A percentile compares a stretch with the other conserved stretches of the same genome.
These are phyloP conservation scores for Fusarium torreyae DNA, from an alignment of 2,329 filamentous ascomycete genomes.

Conservation along the genomic window DNA sequence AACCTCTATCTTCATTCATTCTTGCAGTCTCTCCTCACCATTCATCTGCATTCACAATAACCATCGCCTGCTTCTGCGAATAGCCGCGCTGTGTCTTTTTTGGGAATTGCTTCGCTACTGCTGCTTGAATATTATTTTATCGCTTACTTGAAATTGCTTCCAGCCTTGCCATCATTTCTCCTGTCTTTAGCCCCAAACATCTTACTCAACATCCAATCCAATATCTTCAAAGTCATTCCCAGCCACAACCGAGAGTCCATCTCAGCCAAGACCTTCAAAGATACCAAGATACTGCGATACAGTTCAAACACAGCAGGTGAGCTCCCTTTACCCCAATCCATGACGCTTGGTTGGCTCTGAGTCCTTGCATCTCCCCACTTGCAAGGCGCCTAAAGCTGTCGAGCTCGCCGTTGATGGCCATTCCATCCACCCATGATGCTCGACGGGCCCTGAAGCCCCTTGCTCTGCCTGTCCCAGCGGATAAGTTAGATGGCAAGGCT, in stretches of 20 bases:
- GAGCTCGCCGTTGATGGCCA: conserved; percentile 19
- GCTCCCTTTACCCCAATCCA: conserved; percentile 33
- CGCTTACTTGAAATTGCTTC: background rate
- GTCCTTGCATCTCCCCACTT: conserved; percentile 39
- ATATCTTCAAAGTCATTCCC: conserved; percentile 25
- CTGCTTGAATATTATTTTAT: background rate
- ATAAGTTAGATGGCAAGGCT: conserved; percentile 39
- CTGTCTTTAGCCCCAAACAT: background rate
- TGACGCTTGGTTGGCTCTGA: conserved; percentile 37
- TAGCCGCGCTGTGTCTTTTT: conserved; percentile 21
- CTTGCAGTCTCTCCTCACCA: conserved; percentile 16
- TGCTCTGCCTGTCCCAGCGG: conserved; percentile 21
- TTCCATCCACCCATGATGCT: conserved; percentile 11
- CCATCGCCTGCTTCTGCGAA: conserved; percentile 21
- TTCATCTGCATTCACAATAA: conserved; percentile 25
- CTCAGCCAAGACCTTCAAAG: conserved; percentile 20
- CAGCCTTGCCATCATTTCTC: background rate
- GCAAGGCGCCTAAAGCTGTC: conserved; percentile 36
- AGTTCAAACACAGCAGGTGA: conserved; percentile 23
- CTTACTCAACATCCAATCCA: conserved; percentile 24
- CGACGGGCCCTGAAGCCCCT: conserved; percentile 35
- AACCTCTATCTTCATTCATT: conserved; percentile 1
- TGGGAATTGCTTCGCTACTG: conserved; percentile 1
- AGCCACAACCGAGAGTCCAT: conserved; percentile 41
- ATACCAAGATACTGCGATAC: conserved; percentile 17